These are phyloP conservation scores for Byssochlamys sp. DNA, from an alignment of 2,329 filamentous ascomycete genomes.

Conservation along the genomic window DNA sequence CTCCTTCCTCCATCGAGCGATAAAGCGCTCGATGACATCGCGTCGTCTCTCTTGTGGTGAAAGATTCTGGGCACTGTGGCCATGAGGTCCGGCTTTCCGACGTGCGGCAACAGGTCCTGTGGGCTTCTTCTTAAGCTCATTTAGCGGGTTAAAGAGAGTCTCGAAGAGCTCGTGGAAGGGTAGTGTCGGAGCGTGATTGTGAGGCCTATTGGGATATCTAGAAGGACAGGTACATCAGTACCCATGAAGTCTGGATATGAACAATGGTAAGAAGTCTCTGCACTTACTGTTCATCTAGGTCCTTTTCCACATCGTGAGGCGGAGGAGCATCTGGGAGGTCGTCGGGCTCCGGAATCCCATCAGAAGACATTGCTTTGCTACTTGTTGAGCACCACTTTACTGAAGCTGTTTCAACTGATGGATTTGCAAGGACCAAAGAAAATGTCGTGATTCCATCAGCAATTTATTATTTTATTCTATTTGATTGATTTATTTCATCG, in stretches of 20 bases:
- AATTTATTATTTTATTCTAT: background rate
- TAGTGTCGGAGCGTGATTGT: slow-evolving; percentile 68
- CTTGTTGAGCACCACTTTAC: background rate
- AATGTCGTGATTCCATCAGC: background rate
- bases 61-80: slow-evolving; percentile 38
- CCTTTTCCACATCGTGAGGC: slow-evolving; percentile 26
- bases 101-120: slow-evolving; percentile 46
- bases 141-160: slow-evolving; percentile 69
- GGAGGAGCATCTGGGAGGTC: slow-evolving; percentile 4
- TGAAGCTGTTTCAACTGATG: background rate
- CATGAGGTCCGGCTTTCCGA: slow-evolving; percentile 52
- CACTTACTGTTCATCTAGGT: slow-evolving; percentile 42
- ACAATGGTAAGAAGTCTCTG: background rate
- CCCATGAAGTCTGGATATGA: background rate
- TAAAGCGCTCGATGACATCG: slow-evolving; percentile 75
- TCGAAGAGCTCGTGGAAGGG: slow-evolving; percentile 71
- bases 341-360: background rate
- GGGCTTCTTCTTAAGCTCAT: slow-evolving; percentile 66
- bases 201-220: slow-evolving; percentile 66
- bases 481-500: background rate
- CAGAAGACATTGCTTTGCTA: background rate
- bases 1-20: slow-evolving; percentile 73
- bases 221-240: background rate
- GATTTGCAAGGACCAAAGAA: background rate
- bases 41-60: slow-evolving; percentile 69